Conservation (phyloP, 83 land plant genomes). For the Diphasiastrum complanatum region DNA sequence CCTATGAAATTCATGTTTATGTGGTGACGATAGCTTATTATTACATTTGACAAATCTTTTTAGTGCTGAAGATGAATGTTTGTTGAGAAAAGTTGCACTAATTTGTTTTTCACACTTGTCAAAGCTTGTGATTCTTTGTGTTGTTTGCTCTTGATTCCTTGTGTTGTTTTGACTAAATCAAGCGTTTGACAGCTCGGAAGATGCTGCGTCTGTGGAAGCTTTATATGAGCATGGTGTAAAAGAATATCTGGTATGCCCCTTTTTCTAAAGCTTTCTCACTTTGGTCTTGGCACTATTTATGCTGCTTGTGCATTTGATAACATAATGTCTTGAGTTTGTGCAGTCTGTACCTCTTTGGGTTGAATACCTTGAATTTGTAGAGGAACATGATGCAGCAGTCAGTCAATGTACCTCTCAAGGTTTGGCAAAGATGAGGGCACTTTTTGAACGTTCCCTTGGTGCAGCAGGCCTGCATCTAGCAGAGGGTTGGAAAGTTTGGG, state of each 20-base stretch:
- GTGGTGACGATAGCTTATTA: no score
- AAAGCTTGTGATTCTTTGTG: neutral
- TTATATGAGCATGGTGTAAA: slow-evolving; percentile 68
- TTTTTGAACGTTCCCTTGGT: slow-evolving; percentile 86
- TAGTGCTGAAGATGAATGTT: no score
- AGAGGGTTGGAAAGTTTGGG: slow-evolving; percentile 78
- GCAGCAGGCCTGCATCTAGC: slow-evolving; percentile 66
- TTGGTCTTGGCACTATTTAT: neutral
- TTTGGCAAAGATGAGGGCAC: slow-evolving; percentile 51
- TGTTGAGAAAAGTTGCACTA: no score
- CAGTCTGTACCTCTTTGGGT: slow-evolving; percentile 84
- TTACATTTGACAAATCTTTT: no score
- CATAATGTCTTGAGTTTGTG: no score
- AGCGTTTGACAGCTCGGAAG: slow-evolving; percentile 41
- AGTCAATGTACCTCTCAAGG: slow-evolving; percentile 47
- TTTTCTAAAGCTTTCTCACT: neutral
- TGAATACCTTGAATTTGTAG: slow-evolving; percentile 75
- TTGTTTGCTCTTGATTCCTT: neutral
- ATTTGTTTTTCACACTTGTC: neutral
- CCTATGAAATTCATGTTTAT: no score
- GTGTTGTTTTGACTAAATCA: neutral
- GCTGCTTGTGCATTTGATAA: slow-evolving; percentile 2
- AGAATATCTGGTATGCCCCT: slow-evolving; percentile 74
- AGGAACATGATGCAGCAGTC: slow-evolving; percentile 54
- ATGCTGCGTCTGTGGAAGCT: slow-evolving; percentile 44